phyloP scores from a whole-genome alignment of 1,139 yeast species.

The Hemisphaericaspora xylanilytica region DNA sequence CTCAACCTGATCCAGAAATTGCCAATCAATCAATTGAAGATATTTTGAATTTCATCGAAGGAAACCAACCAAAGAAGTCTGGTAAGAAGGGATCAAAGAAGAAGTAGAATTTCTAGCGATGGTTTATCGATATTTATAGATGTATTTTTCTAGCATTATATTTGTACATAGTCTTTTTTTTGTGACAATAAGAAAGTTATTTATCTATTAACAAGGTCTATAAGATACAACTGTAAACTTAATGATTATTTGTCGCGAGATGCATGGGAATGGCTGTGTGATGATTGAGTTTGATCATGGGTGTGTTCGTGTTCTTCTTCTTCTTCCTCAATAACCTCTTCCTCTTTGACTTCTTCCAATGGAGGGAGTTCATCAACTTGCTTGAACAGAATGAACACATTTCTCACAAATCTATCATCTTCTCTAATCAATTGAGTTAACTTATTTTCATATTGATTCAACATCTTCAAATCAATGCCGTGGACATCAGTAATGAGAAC shows the following conservation, averaged over 20 bases:
- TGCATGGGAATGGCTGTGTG: conserved; percentile 5
- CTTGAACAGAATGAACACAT: conserved; percentile 22
- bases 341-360: conserved; percentile 4
- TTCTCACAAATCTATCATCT: conserved; percentile 36
- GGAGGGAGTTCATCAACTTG: conserved; percentile 9
- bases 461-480: conserved; percentile 23
- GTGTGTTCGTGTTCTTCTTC: conserved; percentile 8
- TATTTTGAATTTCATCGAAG: conserved; percentile 64
- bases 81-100: conserved; percentile 12
- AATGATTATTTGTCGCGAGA: too few species aligned
- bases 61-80: conserved; percentile 26
- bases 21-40: conserved; percentile 66
- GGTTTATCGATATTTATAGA: conserved; percentile 1
- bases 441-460: conserved; percentile 28
- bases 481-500: conserved; percentile 19
- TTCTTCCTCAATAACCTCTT: conserved; percentile 5
- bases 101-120: conserved; percentile 11
- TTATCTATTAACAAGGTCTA: conserved; percentile 7
- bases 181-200: conserved; percentile 6
- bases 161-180: conserved; percentile 14
- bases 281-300: conserved; percentile 13
- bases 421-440: conserved; percentile 24
- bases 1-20: conserved; percentile 50
- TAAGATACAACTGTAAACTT: background rate
- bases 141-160: background rate